Base-by-base conservation (phyloP, 345 rosid species). In the Turnera subulata region DNA sequence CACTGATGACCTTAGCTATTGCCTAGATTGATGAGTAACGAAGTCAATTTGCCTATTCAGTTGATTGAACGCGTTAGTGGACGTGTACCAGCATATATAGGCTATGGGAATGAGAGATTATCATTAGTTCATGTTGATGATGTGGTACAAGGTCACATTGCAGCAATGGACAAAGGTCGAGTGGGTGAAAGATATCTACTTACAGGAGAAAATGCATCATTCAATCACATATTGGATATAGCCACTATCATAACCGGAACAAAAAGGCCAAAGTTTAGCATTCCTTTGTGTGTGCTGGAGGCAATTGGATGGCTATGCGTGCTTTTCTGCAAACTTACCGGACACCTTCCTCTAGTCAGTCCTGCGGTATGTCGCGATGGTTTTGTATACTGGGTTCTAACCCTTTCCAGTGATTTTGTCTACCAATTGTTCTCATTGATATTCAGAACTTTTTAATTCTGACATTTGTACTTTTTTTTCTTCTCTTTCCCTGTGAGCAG, bases 311-410 rank as follows among this genome's bases (percentile, higher is more conserved):
- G 96, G 96, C 13, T 86, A 32, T 72, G 67, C 18, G 89, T 89
- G 69, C 63, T 83, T 4, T 11, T 81, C 62, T 78, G 80, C 63
- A 80, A 80, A 46, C 63, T 92, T 25, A 84, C 89, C 0, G 93
- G 98, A 69, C 86, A 81, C 73, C 96, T 86, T 67, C 96, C 98
- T 47, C 75, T 83, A 12, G 71, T 89, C 51, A 88, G 93, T 60
- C 96, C 89, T 53, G 91, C 98, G 64, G 98, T 92, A 78, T 60
- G 83, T n/a, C n/a, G n/a, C n/a, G n/a, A n/a, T n/a, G n/a, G n/a
- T n/a, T n/a, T n/a, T n/a, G n/a, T n/a, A n/a, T 62, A 32, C 62
- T 5, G 25, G 57, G 13, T 55, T 13, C 2, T 25, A 18, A n/a
- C n/a, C n/a, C n/a, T n/a, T n/a, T n/a, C 17, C 29, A 32, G 6